Evolutionary conservation across 768 basidiomycete species (phyloP).

Genomic region (Hydnomerulius pinastri): DNA sequence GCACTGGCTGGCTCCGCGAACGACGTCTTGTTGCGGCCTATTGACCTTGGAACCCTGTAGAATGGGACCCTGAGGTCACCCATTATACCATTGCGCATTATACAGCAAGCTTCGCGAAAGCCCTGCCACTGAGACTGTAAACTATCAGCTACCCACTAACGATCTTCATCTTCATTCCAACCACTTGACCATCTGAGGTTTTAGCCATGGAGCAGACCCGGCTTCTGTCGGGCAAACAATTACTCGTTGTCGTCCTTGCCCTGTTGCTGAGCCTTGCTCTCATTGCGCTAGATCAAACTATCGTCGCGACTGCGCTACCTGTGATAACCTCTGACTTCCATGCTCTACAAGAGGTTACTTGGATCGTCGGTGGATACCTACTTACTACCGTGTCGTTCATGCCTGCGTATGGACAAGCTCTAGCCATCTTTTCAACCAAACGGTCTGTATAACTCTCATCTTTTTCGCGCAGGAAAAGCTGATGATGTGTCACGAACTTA

Average conservation of each 20-base stretch:
- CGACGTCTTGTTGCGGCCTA: neutral
- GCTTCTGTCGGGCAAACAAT: constrained; percentile 7
- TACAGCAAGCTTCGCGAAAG: neutral
- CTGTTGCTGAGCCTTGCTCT: constrained; percentile 11
- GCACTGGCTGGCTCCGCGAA: neutral
- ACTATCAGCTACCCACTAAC: neutral
- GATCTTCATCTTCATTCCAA: neutral
- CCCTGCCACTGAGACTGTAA: neutral
- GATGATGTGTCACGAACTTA: constrained; percentile 50
- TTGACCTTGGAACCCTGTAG: neutral
- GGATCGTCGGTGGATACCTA: constrained; percentile 72
- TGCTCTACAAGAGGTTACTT: constrained; percentile 29
- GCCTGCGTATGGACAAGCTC: constrained; percentile 9
- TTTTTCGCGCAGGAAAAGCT: constrained; percentile 54
- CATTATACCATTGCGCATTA: neutral
- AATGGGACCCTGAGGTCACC: neutral
- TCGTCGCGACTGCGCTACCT: constrained; percentile 64
- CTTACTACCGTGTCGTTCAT: constrained; percentile 43
- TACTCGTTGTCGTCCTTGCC: constrained; percentile 4
- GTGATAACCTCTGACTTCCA: constrained; percentile 12
- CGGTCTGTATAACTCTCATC: constrained; percentile 43
- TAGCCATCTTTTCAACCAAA: constrained; percentile 13
- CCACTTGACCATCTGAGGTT: neutral
- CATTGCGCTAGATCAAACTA: constrained; percentile 36
- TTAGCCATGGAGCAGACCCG: neutral